Evolutionary conservation across 805 yeast genomes (phyloP).

Genomic region (Barnettozyma pratensis): DNA sequence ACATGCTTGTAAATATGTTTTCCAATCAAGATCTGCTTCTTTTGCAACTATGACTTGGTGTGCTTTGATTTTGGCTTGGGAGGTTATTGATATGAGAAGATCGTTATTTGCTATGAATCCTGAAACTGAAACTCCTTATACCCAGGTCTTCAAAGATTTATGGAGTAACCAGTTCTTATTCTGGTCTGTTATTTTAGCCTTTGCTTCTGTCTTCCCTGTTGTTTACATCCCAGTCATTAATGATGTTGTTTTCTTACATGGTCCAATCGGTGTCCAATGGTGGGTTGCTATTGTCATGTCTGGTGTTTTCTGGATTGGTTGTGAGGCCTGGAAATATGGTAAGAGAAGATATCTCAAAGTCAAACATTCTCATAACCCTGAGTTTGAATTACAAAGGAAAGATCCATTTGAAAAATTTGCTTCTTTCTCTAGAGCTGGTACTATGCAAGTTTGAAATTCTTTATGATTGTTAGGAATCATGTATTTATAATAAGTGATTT

Average conservation of each 20-base stretch:
- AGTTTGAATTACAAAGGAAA: constrained; percentile 54
- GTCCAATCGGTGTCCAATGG: constrained; percentile 75
- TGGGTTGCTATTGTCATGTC: constrained; percentile 63
- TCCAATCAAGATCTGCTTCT: constrained; percentile 69
- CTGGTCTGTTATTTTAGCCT: constrained; percentile 74
- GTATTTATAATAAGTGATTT: too few relatives aligned
- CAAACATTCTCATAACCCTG: constrained; percentile 49
- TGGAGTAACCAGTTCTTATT: constrained; percentile 74
- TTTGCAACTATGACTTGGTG: constrained; percentile 81
- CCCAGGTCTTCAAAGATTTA: constrained; percentile 56
- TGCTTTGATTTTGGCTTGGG: constrained; percentile 78
- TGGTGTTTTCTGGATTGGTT: constrained; percentile 49
- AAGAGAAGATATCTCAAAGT: constrained; percentile 53
- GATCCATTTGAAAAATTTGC: constrained; percentile 62
- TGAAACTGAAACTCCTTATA: constrained; percentile 53
- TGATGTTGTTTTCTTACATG: constrained; percentile 66
- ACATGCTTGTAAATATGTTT: constrained; percentile 54
- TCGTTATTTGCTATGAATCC: constrained; percentile 71
- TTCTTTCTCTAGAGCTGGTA: constrained; percentile 49
- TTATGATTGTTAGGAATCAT: too few relatives aligned
- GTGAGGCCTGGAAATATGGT: constrained; percentile 62
- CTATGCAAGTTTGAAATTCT: constrained; percentile 24
- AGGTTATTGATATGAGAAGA: constrained; percentile 64
- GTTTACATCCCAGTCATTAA: constrained; percentile 88
- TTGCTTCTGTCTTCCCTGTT: constrained; percentile 70